Evolutionary conservation across 2,329 filamentous ascomycete genomes (phyloP).

Genomic region (Aspergillus awamori): DNA sequence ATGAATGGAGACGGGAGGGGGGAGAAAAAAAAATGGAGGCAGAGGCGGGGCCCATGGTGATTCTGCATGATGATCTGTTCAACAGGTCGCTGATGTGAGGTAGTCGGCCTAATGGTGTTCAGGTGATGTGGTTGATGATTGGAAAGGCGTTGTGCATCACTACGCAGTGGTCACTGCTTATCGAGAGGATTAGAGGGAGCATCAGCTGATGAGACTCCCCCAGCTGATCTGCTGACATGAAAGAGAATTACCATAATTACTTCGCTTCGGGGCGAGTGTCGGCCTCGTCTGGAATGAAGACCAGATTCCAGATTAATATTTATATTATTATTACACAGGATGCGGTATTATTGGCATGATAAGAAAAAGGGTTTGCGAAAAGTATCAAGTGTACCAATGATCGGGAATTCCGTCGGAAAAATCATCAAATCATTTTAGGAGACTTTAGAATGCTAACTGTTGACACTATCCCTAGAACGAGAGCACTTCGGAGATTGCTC

Average conservation of each 20-base stretch:
- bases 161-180: not conserved
- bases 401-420: not conserved
- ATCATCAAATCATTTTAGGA: not conserved
- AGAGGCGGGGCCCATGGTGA: conserved; percentile 3
- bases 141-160: not conserved
- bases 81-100: not conserved
- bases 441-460: not conserved
- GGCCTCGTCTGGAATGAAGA: not conserved
- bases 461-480: not conserved
- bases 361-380: not conserved
- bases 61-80: conserved; percentile 24
- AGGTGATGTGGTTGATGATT: not conserved
- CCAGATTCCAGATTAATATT: not conserved
- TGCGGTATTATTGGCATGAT: not conserved
- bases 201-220: not conserved
- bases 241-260: not conserved
- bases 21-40: too few species aligned
- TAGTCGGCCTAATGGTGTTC: not conserved
- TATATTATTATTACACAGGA: not conserved
- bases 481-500: too few species aligned
- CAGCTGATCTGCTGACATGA: not conserved
- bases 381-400: not conserved
- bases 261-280: too few species aligned
- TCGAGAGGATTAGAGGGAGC: not conserved
- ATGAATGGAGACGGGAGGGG: not conserved